Evolutionary conservation across 139 green algal species (phyloP).

Genomic region (Chlamydomonas applanata): DNA sequence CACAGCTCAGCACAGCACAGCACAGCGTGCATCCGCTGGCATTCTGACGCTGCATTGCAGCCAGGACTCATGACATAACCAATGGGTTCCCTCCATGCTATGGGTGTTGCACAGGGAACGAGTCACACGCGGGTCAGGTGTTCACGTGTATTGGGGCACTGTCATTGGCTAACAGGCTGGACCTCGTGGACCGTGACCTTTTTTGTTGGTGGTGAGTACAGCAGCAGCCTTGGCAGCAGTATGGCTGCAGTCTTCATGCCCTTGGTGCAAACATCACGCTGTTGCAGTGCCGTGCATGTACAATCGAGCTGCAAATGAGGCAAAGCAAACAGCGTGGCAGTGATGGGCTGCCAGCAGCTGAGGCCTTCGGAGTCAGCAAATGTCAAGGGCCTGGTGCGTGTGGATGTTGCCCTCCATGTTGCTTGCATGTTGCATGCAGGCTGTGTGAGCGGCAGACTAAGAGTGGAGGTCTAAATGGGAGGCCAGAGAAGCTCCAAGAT

Average conservation of each 20-base stretch:
- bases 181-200: slow-evolving; percentile 83
- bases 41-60: no score
- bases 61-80: no score
- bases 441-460: slow-evolving; percentile 88
- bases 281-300: neutral
- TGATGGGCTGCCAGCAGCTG: neutral
- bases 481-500: slow-evolving; percentile 91
- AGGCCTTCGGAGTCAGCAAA: no score
- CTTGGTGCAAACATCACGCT: neutral
- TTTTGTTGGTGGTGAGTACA: slow-evolving; percentile 89
- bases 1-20: no score
- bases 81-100: no score
- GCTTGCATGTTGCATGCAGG: slow-evolving; percentile 34
- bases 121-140: slow-evolving; percentile 80
- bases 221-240: slow-evolving; percentile 12
- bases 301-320: neutral
- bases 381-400: no score
- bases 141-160: slow-evolving; percentile 94
- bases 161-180: slow-evolving; percentile 69
- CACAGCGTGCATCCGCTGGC: no score
- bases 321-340: neutral
- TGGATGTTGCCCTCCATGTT: neutral
- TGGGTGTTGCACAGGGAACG: slow-evolving; percentile 69
- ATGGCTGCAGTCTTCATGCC: neutral
- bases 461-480: slow-evolving; percentile 90